Evolutionary conservation across 805 yeast genomes (phyloP).

Genomic region (Ascoidea rubescens): DNA sequence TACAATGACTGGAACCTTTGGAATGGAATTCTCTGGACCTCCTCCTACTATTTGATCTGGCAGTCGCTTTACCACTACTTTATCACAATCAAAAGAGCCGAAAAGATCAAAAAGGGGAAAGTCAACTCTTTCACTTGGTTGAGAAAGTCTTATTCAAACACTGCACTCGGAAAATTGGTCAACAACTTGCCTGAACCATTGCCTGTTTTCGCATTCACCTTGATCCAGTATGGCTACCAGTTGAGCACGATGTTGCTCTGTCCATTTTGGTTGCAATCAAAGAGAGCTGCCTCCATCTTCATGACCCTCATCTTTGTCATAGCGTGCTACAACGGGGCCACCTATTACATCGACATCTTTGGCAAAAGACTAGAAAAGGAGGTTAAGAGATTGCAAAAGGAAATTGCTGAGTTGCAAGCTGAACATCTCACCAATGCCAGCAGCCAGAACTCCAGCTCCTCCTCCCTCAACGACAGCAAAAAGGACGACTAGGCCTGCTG

Average conservation of each 20-base stretch:
- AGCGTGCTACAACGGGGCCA: constrained; percentile 90
- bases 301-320: constrained; percentile 58
- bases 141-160: constrained; percentile 53
- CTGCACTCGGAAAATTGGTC: constrained; percentile 60
- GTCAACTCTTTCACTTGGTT: constrained; percentile 81
- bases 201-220: constrained; percentile 78
- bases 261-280: constrained; percentile 74
- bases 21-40: constrained; percentile 63
- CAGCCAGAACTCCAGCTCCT: neutral
- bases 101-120: constrained; percentile 73
- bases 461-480: neutral
- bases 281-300: constrained; percentile 52
- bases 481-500: neutral
- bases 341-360: constrained; percentile 82
- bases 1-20: constrained; percentile 60
- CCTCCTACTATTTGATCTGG: constrained; percentile 77
- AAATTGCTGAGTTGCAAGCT: constrained; percentile 50
- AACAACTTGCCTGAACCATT: constrained; percentile 71
- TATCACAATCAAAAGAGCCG: constrained; percentile 68
- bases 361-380: constrained; percentile 86
- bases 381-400: constrained; percentile 53
- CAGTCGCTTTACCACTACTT: constrained; percentile 84
- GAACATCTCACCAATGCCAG: constrained; percentile 7
- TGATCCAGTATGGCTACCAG: constrained; percentile 81
- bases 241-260: constrained; percentile 76